These are phyloP conservation scores for Clavispora santaluciae DNA, from an alignment of 805 yeast species.

Conservation along the genomic window DNA sequence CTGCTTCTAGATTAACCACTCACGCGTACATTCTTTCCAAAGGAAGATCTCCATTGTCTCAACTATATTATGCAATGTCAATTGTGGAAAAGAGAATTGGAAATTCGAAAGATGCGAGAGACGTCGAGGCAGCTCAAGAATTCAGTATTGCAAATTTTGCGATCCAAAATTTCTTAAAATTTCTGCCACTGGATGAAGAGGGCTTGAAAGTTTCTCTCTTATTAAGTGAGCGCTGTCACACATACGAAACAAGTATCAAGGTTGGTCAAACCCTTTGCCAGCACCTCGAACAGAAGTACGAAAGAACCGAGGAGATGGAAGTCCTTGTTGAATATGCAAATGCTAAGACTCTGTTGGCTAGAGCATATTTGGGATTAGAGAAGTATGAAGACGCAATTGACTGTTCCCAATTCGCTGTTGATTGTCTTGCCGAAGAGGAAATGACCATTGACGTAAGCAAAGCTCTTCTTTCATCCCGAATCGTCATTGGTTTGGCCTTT, in stretches of 20 bases:
- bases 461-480: slow-evolving; percentile 50
- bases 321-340: slow-evolving; percentile 48
- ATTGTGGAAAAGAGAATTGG: slow-evolving; percentile 44
- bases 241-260: slow-evolving; percentile 49
- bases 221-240: slow-evolving; percentile 66
- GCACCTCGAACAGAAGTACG: slow-evolving; percentile 53
- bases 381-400: slow-evolving; percentile 58
- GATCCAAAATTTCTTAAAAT: slow-evolving; percentile 59
- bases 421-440: slow-evolving; percentile 39
- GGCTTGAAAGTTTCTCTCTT: slow-evolving; percentile 55
- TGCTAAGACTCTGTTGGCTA: slow-evolving; percentile 65
- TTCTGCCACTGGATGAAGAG: slow-evolving; percentile 50
- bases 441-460: slow-evolving; percentile 22
- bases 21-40: slow-evolving; percentile 78
- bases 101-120: slow-evolving; percentile 45
- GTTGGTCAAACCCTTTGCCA: slow-evolving; percentile 44
- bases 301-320: slow-evolving; percentile 44
- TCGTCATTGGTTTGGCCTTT: slow-evolving; percentile 67
- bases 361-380: slow-evolving; percentile 60
- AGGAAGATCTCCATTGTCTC: slow-evolving; percentile 66
- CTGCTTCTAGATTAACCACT: slow-evolving; percentile 58
- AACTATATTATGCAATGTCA: slow-evolving; percentile 64
- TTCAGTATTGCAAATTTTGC: slow-evolving; percentile 63
- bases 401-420: slow-evolving; percentile 51
- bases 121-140: slow-evolving; percentile 59